These are phyloP conservation scores for Trichoderma guizhouense DNA, from an alignment of 2,329 filamentous ascomycete species.

Conservation along the genomic window DNA sequence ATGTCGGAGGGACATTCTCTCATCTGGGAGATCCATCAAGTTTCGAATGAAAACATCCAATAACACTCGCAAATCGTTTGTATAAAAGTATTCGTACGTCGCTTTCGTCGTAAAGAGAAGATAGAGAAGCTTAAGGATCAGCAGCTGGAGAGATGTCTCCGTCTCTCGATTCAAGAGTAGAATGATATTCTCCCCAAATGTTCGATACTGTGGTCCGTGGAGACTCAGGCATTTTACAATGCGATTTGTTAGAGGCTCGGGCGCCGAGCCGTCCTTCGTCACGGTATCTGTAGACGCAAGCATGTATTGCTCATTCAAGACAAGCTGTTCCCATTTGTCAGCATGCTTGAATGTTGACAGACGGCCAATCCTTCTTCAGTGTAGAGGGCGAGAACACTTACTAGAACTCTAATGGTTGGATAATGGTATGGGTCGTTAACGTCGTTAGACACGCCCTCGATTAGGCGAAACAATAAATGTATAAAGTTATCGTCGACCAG, in stretches of 20 bases:
- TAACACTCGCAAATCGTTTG: constrained; percentile 90
- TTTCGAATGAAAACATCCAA: constrained; percentile 96
- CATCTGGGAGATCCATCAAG: constrained; percentile 88
- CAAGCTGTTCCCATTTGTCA: constrained; percentile 57
- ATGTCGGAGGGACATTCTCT: constrained; percentile 73
- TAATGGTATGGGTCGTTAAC: constrained; percentile 93
- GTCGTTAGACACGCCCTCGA: constrained; percentile 84
- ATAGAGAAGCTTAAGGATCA: constrained; percentile 96
- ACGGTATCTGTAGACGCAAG: constrained; percentile 60
- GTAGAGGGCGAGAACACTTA: constrained; percentile 43
- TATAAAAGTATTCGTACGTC: constrained; percentile 98
- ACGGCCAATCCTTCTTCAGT: background rate
- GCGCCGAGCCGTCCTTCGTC: constrained; percentile 34
- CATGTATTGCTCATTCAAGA: constrained; percentile 98
- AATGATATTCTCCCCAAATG: constrained; percentile 97
- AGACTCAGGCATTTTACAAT: constrained; percentile 88
- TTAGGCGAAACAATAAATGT: constrained; percentile 76
- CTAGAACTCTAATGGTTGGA: constrained; percentile 86
- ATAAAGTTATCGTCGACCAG: constrained; percentile 80
- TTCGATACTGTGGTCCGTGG: constrained; percentile 78
- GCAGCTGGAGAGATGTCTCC: constrained; percentile 86
- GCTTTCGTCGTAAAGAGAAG: constrained; percentile 87
- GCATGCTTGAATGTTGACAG: background rate
- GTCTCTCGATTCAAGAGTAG: constrained; percentile 90
- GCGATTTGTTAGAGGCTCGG: constrained; percentile 73